These are phyloP conservation scores for Actinomortierella wolfii DNA, from an alignment of 371 early-diverging fungal genomes.

Conservation along the genomic window DNA sequence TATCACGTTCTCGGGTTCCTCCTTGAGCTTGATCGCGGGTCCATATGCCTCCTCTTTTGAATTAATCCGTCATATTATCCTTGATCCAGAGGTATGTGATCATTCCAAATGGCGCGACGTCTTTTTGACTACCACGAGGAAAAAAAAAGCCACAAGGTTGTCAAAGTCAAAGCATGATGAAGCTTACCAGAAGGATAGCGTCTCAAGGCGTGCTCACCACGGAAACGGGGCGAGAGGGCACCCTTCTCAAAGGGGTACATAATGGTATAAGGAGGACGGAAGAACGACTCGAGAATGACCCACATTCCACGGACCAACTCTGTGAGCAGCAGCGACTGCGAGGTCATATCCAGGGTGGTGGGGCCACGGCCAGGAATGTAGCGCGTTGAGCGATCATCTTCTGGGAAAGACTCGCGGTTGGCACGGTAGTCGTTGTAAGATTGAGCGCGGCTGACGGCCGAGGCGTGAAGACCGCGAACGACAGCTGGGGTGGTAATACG, in stretches of 20 bases:
- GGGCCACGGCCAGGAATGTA: constrained; percentile 39
- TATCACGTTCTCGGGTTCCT: no score
- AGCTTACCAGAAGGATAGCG: constrained; percentile 91
- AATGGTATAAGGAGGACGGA: constrained; percentile 96
- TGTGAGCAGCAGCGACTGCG: constrained; percentile 85
- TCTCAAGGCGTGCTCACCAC: constrained; percentile 97
- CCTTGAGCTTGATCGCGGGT: no score
- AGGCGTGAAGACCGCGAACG: constrained; percentile 36
- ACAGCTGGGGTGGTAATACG: constrained; percentile 37
- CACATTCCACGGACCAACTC: constrained; percentile 93
- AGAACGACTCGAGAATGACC: constrained; percentile 91
- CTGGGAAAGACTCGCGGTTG: constrained; percentile 42
- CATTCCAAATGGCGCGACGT: no score
- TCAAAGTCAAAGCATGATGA: no score
- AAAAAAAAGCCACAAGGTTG: no score
- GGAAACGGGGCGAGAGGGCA: constrained; percentile 91
- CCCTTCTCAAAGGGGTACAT: constrained; percentile 97
- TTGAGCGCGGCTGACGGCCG: constrained; percentile 19
- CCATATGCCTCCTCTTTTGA: no score
- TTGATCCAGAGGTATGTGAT: no score
- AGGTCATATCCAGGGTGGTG: constrained; percentile 73
- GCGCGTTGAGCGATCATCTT: constrained; percentile 39
- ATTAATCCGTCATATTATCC: no score
- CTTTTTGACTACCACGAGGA: no score
- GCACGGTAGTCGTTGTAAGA: constrained; percentile 46